Percentiles rank a stretch among this genome's conserved stretches.
These are phyloP conservation scores for Dictyophora rubrovolvata DNA, from an alignment of 768 basidiomycete species.

Conservation along the genomic window DNA sequence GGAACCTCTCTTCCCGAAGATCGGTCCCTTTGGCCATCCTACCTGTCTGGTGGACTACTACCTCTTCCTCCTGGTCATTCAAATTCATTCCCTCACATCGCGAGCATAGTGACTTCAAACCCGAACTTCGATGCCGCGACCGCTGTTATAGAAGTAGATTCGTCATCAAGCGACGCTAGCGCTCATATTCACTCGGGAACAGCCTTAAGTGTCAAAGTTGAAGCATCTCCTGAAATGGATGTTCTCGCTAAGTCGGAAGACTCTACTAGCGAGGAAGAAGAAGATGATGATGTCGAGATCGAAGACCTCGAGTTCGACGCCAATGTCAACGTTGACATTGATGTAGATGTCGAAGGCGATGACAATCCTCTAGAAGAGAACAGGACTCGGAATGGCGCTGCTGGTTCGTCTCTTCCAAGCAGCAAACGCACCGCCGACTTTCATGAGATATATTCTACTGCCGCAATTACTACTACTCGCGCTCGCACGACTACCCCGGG, in stretches of 20 bases:
- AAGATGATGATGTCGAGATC: neutral
- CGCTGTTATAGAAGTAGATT: neutral
- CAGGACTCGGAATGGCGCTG: neutral
- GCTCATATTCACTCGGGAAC: neutral
- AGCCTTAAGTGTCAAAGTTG: neutral
- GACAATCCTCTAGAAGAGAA: neutral
- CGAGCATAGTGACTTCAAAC: neutral
- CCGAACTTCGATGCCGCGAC: neutral
- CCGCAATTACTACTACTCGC: neutral
- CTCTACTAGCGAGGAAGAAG: neutral
- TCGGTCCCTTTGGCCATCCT: constrained; percentile 85
- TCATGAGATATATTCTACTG: neutral
- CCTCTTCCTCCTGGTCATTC: constrained; percentile 4
- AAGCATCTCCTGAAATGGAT: neutral
- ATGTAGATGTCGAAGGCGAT: neutral
- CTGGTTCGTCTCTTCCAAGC: too few relatives aligned
- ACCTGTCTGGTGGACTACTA: constrained; percentile 36
- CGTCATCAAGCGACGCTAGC: neutral
- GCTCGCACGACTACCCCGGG: neutral
- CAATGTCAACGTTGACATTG: neutral
- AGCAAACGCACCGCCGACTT: too few relatives aligned
- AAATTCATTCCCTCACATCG: neutral
- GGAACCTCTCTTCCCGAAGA: constrained; percentile 85
- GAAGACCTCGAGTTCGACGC: neutral
- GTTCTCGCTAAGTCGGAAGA: neutral